Evolutionary conservation across 352 stramenopile genomes (phyloP).

Genomic region (Phytophthora colocasiae): DNA sequence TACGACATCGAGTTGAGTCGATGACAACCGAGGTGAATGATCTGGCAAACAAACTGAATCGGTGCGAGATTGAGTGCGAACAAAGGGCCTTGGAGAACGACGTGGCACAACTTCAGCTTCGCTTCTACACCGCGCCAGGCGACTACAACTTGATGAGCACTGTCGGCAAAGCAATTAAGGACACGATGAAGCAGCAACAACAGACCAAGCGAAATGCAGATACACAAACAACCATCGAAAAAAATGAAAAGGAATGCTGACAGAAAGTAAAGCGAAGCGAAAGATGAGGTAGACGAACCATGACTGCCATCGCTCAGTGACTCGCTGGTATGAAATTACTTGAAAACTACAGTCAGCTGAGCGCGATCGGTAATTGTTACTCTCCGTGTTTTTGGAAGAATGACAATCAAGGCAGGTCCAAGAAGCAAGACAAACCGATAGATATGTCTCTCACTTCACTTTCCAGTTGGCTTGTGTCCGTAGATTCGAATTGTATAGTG

Average conservation of each 20-base stretch:
- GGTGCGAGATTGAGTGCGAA: conserved; percentile 37
- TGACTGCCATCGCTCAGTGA: too few relatives aligned
- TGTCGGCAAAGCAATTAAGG: conserved; percentile 57
- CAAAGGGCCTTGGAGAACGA: conserved; percentile 51
- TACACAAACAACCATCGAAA: background rate
- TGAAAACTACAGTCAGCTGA: too few relatives aligned
- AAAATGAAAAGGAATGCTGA: background rate
- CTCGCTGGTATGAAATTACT: too few relatives aligned
- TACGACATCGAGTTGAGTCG: conserved; percentile 27
- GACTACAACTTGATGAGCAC: conserved; percentile 61
- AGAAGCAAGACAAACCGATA: too few relatives aligned
- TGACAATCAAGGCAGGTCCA: too few relatives aligned
- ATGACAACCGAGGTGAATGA: conserved; percentile 33
- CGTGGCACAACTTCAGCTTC: conserved; percentile 60
- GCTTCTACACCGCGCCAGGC: conserved; percentile 51
- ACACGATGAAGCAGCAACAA: conserved; percentile 44
- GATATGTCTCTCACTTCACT: too few relatives aligned
- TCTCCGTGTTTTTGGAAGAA: too few relatives aligned
- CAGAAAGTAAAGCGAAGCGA: too few relatives aligned
- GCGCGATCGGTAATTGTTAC: too few relatives aligned
- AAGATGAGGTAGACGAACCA: too few relatives aligned
- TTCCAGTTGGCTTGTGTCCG: conserved; percentile 1
- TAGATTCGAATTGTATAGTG: conserved; percentile 42
- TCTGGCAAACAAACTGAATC: conserved; percentile 28
- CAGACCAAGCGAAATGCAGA: background rate